Percentiles rank a stretch among this genome's conserved stretches.
phyloP scores from a whole-genome alignment of 345 rosid genomes.

The Reutealis trisperma region DNA sequence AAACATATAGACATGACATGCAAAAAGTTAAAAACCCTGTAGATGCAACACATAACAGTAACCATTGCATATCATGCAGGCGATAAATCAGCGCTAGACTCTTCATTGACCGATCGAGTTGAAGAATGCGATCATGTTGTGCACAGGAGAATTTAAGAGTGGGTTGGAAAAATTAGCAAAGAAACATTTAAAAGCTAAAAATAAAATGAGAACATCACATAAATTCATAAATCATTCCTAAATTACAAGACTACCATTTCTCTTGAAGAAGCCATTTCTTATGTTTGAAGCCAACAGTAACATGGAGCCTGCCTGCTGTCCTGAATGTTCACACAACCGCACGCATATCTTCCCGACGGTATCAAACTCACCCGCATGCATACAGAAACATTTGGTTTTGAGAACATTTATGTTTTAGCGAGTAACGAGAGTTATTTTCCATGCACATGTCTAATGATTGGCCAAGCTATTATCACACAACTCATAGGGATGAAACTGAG shows the following conservation, averaged over 20 bases:
- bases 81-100: not conserved
- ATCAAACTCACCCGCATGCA: not conserved
- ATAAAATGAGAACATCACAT: not conserved
- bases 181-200: not conserved
- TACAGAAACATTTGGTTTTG: not conserved
- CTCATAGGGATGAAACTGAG: not conserved
- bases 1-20: not conserved
- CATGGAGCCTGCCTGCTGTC: not conserved
- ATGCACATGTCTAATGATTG: not conserved
- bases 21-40: not conserved
- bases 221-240: not conserved
- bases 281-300: not conserved
- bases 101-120: not conserved
- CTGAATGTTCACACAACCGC: not conserved
- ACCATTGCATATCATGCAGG: constrained; percentile 1
- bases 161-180: not conserved
- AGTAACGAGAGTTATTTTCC: not conserved
- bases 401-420: not conserved
- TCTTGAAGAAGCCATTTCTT: not conserved
- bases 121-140: no score
- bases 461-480: not conserved
- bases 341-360: not conserved
- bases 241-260: not conserved
- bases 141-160: not conserved
- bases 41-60: not conserved